Conservation (phyloP, 1,284 basidiomycete species). For the Kwoniella shivajii region DNA sequence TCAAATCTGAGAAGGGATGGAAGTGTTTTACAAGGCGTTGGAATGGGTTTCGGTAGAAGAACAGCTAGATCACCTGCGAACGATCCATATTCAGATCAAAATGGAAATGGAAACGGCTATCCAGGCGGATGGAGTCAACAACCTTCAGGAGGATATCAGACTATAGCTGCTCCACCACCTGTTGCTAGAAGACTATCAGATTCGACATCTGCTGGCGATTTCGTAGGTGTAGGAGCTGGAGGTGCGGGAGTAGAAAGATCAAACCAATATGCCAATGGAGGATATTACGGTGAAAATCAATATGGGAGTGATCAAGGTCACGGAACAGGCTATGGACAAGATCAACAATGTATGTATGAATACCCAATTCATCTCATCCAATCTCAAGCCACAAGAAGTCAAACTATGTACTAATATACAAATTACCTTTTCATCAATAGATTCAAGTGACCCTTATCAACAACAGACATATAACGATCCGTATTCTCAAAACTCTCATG, state of each 20-base stretch:
- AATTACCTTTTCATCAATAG: slow-evolving; percentile 1
- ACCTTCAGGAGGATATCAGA: slow-evolving; percentile 17
- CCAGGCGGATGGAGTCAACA: slow-evolving; percentile 15
- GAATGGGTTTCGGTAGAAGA: slow-evolving; percentile 43
- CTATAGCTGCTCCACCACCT: slow-evolving; percentile 20
- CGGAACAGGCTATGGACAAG: slow-evolving; percentile 15
- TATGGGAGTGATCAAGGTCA: slow-evolving; percentile 15
- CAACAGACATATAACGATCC: slow-evolving; percentile 21
- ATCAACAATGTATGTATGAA: slow-evolving; percentile 13
- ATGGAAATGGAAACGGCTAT: slow-evolving; percentile 5
- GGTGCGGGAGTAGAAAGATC: slow-evolving; percentile 32
- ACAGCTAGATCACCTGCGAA: slow-evolving; percentile 13
- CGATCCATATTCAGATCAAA: slow-evolving; percentile 9
- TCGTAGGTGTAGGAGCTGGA: slow-evolving; percentile 43
- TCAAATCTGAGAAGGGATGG: slow-evolving; percentile 32
- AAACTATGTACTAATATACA: not conserved
- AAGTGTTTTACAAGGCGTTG: slow-evolving; percentile 42
- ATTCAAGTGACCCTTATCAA: slow-evolving; percentile 24
- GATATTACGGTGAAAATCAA: slow-evolving; percentile 18
- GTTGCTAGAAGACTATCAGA: slow-evolving; percentile 24
- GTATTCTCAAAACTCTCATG: slow-evolving; percentile 4
- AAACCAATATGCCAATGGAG: slow-evolving; percentile 18
- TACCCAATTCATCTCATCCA: not conserved
- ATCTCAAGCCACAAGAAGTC: not conserved
- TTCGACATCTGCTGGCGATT: slow-evolving; percentile 31